phyloP scores from a whole-genome alignment of 148 eudicot genomes.

The Dianthus caryophyllus region DNA sequence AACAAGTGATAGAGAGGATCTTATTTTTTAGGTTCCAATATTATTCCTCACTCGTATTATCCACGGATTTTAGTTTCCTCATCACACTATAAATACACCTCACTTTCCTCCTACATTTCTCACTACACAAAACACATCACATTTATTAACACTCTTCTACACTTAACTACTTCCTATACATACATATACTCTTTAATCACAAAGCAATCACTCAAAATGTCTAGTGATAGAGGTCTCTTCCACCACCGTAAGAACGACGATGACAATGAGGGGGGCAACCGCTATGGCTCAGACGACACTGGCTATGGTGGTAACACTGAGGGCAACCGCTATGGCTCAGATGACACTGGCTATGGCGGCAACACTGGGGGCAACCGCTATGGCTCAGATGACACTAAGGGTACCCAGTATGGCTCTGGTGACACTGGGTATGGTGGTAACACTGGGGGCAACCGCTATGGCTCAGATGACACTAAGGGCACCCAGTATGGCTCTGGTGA shows the following conservation, averaged over 20 bases:
- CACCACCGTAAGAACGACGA: conserved; percentile 26
- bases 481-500: conserved; percentile 16
- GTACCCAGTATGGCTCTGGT: conserved; percentile 16
- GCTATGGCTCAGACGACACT: conserved; percentile 15
- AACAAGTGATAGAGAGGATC: conserved; percentile 6
- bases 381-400: conserved; percentile 12
- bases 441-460: conserved; percentile 14
- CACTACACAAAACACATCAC: not conserved
- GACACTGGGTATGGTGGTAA: conserved; percentile 12
- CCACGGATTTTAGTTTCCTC: conserved; percentile 3
- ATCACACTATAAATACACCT: too few species aligned
- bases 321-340: conserved; percentile 18
- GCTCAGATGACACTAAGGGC: conserved; percentile 6
- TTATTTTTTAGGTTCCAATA: not conserved
- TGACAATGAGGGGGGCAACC: conserved; percentile 2
- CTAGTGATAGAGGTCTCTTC: conserved; percentile 21
- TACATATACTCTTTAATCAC: too few species aligned
- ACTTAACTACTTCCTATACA: too few species aligned
- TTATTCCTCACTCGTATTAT: conserved; percentile 6
- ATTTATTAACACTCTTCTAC: too few species aligned
- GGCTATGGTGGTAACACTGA: conserved; percentile 2
- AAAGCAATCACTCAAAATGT: not conserved
- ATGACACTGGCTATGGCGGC: conserved; percentile 10
- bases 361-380: conserved; percentile 9
- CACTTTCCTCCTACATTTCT: too few species aligned